Base-by-base conservation (phyloP, 2,329 filamentous ascomycete species). In the Paecilomyces sp. region DNA sequence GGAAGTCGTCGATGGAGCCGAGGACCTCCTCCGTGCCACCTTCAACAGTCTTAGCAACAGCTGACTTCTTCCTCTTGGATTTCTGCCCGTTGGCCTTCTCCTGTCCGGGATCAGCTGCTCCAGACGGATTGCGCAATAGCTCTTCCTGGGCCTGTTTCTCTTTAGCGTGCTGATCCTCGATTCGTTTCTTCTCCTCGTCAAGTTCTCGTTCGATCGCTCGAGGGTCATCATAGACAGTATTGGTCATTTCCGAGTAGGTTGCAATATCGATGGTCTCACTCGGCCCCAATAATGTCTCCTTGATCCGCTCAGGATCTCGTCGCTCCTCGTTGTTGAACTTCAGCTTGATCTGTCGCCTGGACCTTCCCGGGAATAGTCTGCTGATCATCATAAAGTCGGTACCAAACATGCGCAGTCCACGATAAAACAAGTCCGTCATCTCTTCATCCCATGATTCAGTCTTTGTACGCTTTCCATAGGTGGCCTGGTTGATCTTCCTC, bases 351-450 rank as follows among this genome's bases (percentile, higher is more conserved):
- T 84, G 80, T n/a, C 80, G 78, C n/a, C 85, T 77, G 9, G 81
- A 83, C 54, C 80, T 77, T 11, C 81, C 81, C 0, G 83, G 82
- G 64, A 88, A 87, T 74, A 88, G 78, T 61, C 83, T 83, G 65
- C 80, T 82, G 64, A 88, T 85, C 71, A 87, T 83, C 72, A 81
- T 80, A 65, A 88, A 88, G 67, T 88, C 85, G 0, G 84, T 88
- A 36, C 85, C 85, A 65, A 86, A 88, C 76, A 84, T 84, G 22
- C 79, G 77, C 13, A 88, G 74, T 1, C 83, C 85, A 54, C 85
- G 78, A 68, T 87, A 88, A 68, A 88, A 88, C 11, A 81, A 68
- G 51, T 86, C 82, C 0, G 85, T 88, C 63, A 80, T 73, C 13
- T 85, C 80, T 57, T 81, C 79, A 56, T 79, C 80, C 85, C 85